Conservation (phyloP, 106 monocot genomes). For the Narthecium ossifragum region DNA sequence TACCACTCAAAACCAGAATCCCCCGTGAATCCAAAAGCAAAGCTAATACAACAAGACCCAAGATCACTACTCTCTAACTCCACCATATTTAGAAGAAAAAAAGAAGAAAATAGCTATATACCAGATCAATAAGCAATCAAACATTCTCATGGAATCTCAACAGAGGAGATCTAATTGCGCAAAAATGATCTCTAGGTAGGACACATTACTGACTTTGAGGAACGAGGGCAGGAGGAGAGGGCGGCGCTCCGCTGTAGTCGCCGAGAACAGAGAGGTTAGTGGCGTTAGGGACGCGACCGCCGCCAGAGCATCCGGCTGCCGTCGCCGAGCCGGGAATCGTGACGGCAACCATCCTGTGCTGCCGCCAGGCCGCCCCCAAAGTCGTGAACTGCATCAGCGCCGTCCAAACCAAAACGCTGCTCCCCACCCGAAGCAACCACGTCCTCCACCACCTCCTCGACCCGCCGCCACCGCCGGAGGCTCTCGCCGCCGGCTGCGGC, state of each 20-base stretch:
- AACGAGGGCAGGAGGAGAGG: slow-evolving; percentile 41
- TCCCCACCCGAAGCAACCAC: slow-evolving; percentile 21
- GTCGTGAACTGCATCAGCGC: slow-evolving; percentile 19
- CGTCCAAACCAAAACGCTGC: slow-evolving; percentile 17
- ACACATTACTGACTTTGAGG: slow-evolving; percentile 55
- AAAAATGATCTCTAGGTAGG: no score
- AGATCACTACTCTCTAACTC: no score
- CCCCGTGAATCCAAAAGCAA: no score
- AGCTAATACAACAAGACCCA: no score
- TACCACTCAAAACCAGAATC: no score
- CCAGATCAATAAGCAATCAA: no score
- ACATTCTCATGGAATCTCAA: no score
- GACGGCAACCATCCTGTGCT: neutral
- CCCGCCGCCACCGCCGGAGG: neutral
- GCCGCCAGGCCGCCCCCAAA: slow-evolving; percentile 12
- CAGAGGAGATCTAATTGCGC: no score
- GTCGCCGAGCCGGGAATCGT: neutral
- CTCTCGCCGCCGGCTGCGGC: neutral
- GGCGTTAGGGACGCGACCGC: slow-evolving; percentile 11
- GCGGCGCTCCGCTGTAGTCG: neutral
- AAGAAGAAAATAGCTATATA: no score
- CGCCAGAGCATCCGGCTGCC: neutral
- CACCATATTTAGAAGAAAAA: no score
- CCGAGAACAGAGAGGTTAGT: slow-evolving; percentile 19
- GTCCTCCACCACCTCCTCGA: slow-evolving; percentile 12